These are phyloP conservation scores for Penicillium turbatum DNA, from an alignment of 495 filamentous ascomycete species.

Conservation along the genomic window DNA sequence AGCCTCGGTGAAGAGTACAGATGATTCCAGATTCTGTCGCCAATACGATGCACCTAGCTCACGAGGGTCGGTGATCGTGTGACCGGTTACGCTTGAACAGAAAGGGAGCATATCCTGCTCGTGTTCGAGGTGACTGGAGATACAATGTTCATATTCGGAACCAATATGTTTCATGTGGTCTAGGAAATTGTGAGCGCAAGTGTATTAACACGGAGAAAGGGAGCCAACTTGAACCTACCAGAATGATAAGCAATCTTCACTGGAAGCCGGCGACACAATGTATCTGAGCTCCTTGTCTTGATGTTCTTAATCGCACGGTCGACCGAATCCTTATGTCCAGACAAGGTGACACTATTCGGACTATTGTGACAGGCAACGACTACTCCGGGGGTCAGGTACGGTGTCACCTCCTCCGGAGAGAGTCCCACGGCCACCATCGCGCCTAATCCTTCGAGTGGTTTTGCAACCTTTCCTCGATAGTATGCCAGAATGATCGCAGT, in stretches of 20 bases:
- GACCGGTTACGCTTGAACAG: conserved; percentile 27
- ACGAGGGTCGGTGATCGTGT: conserved; percentile 11
- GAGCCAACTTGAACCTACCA: conserved; percentile 24
- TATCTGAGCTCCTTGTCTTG: conserved; percentile 14
- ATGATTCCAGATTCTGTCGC: conserved; percentile 27
- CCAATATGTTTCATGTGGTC: conserved; percentile 11
- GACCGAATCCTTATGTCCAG: conserved; percentile 38
- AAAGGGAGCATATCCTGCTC: conserved; percentile 5
- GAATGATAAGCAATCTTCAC: conserved; percentile 49
- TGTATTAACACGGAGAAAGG: not conserved
- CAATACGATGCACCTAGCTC: conserved; percentile 38
- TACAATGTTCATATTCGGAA: not conserved
- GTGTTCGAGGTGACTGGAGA: conserved; percentile 1
- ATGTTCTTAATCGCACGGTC: conserved; percentile 32
- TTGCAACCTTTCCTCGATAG: conserved; percentile 26
- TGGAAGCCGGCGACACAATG: conserved; percentile 24
- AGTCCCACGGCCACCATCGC: conserved; percentile 47
- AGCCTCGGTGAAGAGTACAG: conserved; percentile 26
- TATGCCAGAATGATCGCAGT: conserved; percentile 36
- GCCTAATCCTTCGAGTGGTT: conserved; percentile 19
- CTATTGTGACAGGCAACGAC: conserved; percentile 43
- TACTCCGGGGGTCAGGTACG: conserved; percentile 23
- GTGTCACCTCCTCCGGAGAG: conserved; percentile 11
- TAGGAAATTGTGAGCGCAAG: conserved; percentile 5
- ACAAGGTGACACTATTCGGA: conserved; percentile 36